These are phyloP conservation scores for Solanum clarkiae DNA, from an alignment of 257 asterid species.

Conservation along the genomic window DNA sequence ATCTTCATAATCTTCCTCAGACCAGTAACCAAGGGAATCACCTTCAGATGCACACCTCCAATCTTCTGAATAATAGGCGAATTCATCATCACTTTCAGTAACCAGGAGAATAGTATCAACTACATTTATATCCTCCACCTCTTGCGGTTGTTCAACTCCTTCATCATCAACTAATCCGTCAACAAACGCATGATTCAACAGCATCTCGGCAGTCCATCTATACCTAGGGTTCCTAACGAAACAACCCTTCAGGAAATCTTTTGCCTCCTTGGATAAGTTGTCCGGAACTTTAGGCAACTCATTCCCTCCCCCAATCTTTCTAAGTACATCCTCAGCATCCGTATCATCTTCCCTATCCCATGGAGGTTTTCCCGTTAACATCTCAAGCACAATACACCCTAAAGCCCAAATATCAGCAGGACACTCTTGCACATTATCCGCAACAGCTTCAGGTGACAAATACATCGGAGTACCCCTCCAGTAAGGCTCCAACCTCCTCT, in stretches of 20 bases:
- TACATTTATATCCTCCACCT: constrained; percentile 43
- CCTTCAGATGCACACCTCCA: constrained; percentile 29
- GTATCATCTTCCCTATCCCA: constrained; percentile 33
- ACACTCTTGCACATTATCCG: constrained; percentile 47
- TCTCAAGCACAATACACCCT: constrained; percentile 75
- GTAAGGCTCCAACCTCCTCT: constrained; percentile 60
- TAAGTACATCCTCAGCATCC: constrained; percentile 35
- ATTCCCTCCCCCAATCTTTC: constrained; percentile 34
- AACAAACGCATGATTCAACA: constrained; percentile 52
- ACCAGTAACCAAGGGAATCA: constrained; percentile 26
- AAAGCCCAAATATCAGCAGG: constrained; percentile 86
- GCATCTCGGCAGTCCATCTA: constrained; percentile 72
- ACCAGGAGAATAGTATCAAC: constrained; percentile 32
- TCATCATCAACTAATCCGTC: constrained; percentile 31
- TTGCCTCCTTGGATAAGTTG: constrained; percentile 51
- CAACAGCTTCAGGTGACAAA: constrained; percentile 67
- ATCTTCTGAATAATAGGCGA: constrained; percentile 17
- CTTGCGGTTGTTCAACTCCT: constrained; percentile 19
- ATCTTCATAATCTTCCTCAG: constrained; percentile 37
- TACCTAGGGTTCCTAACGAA: constrained; percentile 62
- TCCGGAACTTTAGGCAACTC: constrained; percentile 47
- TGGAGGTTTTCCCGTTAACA: constrained; percentile 62
- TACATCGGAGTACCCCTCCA: constrained; percentile 84
- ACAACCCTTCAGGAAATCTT: constrained; percentile 65
- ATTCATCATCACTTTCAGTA: constrained; percentile 40